Conservation (phyloP, 2,329 filamentous ascomycete genomes). For the Lasiodiplodia citricola region DNA sequence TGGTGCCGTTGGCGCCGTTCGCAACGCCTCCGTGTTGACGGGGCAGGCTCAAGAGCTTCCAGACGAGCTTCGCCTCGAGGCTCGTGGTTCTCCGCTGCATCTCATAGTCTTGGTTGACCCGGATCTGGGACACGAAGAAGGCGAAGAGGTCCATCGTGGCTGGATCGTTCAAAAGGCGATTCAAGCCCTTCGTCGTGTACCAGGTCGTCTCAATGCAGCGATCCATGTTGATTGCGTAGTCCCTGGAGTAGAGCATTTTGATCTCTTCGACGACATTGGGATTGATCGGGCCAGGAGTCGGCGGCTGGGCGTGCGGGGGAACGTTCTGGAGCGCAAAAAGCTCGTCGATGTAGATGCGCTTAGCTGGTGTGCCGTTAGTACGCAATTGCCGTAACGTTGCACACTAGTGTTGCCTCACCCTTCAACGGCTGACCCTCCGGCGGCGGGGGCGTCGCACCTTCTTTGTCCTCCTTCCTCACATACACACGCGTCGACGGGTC, state of each 20-base stretch:
- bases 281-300: slow-evolving; percentile 40
- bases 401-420: slow-evolving; percentile 32
- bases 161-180: slow-evolving; percentile 60
- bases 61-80: slow-evolving; percentile 65
- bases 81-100: slow-evolving; percentile 44
- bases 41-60: slow-evolving; percentile 63
- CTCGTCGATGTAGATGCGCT: slow-evolving; percentile 68
- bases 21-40: slow-evolving; percentile 45
- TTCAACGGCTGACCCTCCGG: slow-evolving; percentile 36
- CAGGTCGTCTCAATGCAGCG: slow-evolving; percentile 82
- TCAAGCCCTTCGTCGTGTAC: slow-evolving; percentile 67
- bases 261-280: slow-evolving; percentile 66
- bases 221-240: slow-evolving; percentile 77
- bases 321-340: slow-evolving; percentile 69
- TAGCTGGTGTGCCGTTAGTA: slow-evolving; percentile 13
- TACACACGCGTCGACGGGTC: slow-evolving; percentile 24
- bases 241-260: slow-evolving; percentile 72
- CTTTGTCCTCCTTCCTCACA: slow-evolving; percentile 28
- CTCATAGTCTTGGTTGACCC: slow-evolving; percentile 23
- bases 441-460: slow-evolving; percentile 30
- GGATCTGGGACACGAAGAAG: slow-evolving; percentile 60
- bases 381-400: no score
- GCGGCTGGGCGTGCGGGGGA: slow-evolving; percentile 54
- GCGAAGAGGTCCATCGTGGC: slow-evolving; percentile 70
- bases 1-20: slow-evolving; percentile 50